These are phyloP conservation scores for Trichoderma gracile DNA, from an alignment of 2,329 filamentous ascomycete species.

Conservation along the genomic window DNA sequence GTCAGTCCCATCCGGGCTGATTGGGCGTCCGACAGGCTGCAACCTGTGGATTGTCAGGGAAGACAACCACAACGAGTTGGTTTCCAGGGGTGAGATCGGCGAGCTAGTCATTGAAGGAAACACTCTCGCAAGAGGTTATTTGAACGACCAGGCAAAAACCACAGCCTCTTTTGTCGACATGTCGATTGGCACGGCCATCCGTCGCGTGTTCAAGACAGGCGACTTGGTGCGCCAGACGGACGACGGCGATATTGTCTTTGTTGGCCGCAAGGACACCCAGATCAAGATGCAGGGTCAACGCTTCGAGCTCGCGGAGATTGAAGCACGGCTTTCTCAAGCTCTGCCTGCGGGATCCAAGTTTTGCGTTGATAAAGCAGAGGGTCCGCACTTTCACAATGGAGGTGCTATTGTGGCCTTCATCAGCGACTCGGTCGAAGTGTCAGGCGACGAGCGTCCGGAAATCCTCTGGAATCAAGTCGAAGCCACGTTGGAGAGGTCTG, in stretches of 20 bases:
- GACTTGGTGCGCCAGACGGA: constrained; percentile 37
- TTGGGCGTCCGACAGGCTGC: constrained; percentile 15
- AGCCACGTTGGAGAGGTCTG: not conserved
- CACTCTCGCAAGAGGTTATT: constrained; percentile 14
- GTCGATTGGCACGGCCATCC: not conserved
- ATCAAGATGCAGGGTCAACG: constrained; percentile 52
- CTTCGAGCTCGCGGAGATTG: constrained; percentile 44
- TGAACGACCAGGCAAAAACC: constrained; percentile 10
- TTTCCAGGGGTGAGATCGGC: constrained; percentile 1
- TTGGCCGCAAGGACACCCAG: constrained; percentile 35
- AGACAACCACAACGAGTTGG: constrained; percentile 6
- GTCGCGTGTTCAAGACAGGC: constrained; percentile 30
- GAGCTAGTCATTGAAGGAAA: constrained; percentile 23
- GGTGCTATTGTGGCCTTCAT: constrained; percentile 1
- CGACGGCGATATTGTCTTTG: constrained; percentile 29
- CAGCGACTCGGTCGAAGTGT: not conserved
- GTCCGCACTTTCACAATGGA: not conserved
- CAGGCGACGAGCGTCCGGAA: not conserved
- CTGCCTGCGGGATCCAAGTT: not conserved
- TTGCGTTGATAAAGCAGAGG: constrained; percentile 1
- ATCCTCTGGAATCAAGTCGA: not conserved
- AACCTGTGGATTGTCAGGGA: constrained; percentile 11
- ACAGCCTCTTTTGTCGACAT: not conserved
- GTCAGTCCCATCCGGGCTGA: not conserved
- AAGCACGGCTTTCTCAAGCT: constrained; percentile 6